Evolutionary conservation across 495 filamentous ascomycete species (phyloP), one percentile per base, ranked within the genome.

Genomic region (Neurospora sp.): DNA sequence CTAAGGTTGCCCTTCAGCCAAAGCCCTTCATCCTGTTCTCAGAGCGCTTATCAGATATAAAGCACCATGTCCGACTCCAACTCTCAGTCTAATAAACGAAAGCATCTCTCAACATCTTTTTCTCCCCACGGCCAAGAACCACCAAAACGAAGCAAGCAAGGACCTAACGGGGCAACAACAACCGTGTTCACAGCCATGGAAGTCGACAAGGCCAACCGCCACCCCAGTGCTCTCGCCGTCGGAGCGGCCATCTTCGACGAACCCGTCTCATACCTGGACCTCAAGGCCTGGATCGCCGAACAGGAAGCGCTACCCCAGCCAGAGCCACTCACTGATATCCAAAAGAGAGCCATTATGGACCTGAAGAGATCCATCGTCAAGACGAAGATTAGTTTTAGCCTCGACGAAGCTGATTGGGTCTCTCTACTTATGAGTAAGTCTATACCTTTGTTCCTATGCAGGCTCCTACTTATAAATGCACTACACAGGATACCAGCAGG

Each of bases 361-460:
- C 79, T 86, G 35, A 77, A 76, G 40, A 38, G 69, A n/a, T 71
- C 78, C 9, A 54, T 83, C 72, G 38, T 73, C 66, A 38, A 40
- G 39, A 23, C 74, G 1, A 81, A 83, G 70, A 80, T 78, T 16
- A 66, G 12, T 66, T 66, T 66, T 8, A 74, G 78, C 0, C 1
- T 83, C 5, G 78, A 59, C 0, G 72, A 79, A 1, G 73, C 39
- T 10, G 82, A 86, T 75, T 86, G 83, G 80, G 48, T 86, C 39
- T 80, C 82, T 23, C 5, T 78, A 10, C 69, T 86, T 18, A 70
- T 74, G 70, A 72, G 85, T 83, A 79, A 69, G 77, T 75, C 16
- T 54, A 8, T 69, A 38, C 39, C 38, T 46, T 42, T 42, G 69
- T 35, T 46, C 42, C 20, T 70, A 7, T 23, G 7, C 31, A 18